Conservation (phyloP, 2,329 filamentous ascomycete genomes). For the Sphaerulina vaccinii region DNA sequence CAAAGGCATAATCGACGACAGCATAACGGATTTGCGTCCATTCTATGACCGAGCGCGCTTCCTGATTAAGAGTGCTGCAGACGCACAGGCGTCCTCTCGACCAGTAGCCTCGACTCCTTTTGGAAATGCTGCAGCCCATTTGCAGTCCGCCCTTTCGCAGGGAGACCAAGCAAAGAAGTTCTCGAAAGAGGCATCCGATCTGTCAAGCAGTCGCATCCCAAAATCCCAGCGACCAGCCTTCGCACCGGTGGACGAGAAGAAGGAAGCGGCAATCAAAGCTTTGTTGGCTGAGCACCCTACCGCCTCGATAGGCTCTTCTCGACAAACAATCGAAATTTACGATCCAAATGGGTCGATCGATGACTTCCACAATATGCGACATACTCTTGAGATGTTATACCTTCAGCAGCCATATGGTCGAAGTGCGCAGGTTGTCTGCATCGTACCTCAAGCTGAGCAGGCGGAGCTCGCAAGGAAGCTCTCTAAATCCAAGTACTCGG, state of each 20-base stretch:
- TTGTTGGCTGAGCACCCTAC: neutral
- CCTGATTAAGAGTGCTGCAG: conserved; percentile 1
- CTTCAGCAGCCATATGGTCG: no score
- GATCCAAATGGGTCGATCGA: conserved; percentile 3
- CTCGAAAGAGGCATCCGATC: neutral
- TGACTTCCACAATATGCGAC: no score
- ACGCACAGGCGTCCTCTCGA: neutral
- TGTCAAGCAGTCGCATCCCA: conserved; percentile 4
- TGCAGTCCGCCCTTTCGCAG: neutral
- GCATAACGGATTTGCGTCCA: neutral
- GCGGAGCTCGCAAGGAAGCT: no score
- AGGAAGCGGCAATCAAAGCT: neutral
- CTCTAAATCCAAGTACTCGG: no score
- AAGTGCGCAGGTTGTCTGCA: no score
- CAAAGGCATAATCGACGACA: neutral
- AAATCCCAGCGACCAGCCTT: neutral
- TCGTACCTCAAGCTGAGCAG: no score
- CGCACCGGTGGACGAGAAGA: neutral
- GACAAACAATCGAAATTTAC: conserved; percentile 2
- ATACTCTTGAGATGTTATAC: no score
- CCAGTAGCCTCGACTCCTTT: neutral
- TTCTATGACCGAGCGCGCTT: neutral
- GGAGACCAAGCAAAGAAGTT: conserved; percentile 1
- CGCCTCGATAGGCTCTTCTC: neutral
- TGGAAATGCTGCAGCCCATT: neutral